Evolutionary conservation across 2,329 filamentous ascomycete genomes (phyloP).

Genomic region (Fusarium verrucosum): DNA sequence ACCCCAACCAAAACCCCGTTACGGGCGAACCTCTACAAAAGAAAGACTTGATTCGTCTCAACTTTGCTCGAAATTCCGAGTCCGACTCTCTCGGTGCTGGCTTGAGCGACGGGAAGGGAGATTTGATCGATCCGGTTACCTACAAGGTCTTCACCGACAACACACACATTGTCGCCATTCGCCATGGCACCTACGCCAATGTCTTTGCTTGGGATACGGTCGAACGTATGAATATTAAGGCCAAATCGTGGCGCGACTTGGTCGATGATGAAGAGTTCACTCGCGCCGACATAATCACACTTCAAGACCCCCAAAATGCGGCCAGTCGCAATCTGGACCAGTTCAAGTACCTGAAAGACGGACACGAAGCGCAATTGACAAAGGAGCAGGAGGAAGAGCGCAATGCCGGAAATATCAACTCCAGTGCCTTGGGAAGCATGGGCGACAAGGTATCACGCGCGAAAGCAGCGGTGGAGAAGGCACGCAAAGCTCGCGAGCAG

Average conservation of each 20-base stretch:
- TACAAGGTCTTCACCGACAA: conserved; percentile 99
- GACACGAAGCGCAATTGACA: conserved; percentile 72
- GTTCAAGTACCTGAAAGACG: conserved; percentile 90
- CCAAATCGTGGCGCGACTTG: conserved; percentile 94
- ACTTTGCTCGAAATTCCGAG: conserved; percentile 91
- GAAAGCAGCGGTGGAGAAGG: conserved; percentile 92
- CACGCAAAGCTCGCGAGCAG: conserved; percentile 76
- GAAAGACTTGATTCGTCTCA: conserved; percentile 87
- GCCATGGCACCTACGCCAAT: conserved; percentile 84
- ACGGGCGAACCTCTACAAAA: conserved; percentile 80
- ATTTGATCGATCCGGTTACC: conserved; percentile 95
- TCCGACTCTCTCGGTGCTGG: conserved; percentile 59
- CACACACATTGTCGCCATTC: conserved; percentile 91
- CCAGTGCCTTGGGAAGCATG: conserved; percentile 78
- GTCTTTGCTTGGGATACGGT: conserved; percentile 97
- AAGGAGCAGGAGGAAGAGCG: conserved; percentile 75
- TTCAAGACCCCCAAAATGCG: conserved; percentile 95
- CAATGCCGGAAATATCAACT: conserved; percentile 76
- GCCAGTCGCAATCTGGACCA: conserved; percentile 82
- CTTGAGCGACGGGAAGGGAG: conserved; percentile 67
- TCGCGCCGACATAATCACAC: conserved; percentile 90
- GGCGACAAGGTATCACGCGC: conserved; percentile 87
- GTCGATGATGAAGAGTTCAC: conserved; percentile 87
- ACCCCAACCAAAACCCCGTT: conserved; percentile 86
- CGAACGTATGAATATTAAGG: conserved; percentile 93